Evolutionary conservation across 1,284 basidiomycete genomes (phyloP), one percentile per base, ranked within the genome.

Genomic region (Rhodotorula sp.): DNA sequence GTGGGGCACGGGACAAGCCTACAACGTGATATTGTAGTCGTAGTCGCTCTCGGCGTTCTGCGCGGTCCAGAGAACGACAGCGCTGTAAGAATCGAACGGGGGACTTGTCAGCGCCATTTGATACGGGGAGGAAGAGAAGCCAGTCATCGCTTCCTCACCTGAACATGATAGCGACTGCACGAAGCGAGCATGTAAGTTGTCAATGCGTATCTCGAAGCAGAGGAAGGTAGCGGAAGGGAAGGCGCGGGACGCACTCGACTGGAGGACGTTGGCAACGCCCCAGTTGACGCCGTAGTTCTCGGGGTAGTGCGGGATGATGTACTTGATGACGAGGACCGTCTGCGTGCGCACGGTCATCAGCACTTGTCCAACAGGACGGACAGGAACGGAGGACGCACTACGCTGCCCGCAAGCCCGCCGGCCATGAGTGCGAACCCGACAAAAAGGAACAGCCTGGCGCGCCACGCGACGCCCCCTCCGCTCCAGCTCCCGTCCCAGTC

Each of bases 351-450:
- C 9, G 13, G 10, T 5, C 1, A 22, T 51, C 46, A 62, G 39
- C 8, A n/a, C 3, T 21, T 0, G n/a, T 12, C 13, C 21, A 41
- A 6, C 7, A 25, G 19, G n/a, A 39, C 13, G 19, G 58, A 22
- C 21, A 34, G 0, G 21, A 46, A 25, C 29, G 54, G 61, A 8
- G 51, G 34, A 88, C 91, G 79, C 79, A 94, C 92, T 79, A 96
- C 87, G 80, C 92, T 94, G 58, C 95, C 95, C 21, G 95, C 95
- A 64, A 98, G 82, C 1, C 95, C 96, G 37, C 95, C 95, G 0
- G 95, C 95, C 92, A 98, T 93, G 64, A 98, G 83, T 0, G 96
- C 94, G 80, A 99, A 97, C 0, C 96, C 96, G 73, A 98, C 87
- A 83, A 99, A 99, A 77, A 98, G 83, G 77, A 96, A 88, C 72